These are phyloP conservation scores for Miscanthus lutarioriparius DNA, from an alignment of 176 grass and related monocot species.

Conservation along the genomic window DNA sequence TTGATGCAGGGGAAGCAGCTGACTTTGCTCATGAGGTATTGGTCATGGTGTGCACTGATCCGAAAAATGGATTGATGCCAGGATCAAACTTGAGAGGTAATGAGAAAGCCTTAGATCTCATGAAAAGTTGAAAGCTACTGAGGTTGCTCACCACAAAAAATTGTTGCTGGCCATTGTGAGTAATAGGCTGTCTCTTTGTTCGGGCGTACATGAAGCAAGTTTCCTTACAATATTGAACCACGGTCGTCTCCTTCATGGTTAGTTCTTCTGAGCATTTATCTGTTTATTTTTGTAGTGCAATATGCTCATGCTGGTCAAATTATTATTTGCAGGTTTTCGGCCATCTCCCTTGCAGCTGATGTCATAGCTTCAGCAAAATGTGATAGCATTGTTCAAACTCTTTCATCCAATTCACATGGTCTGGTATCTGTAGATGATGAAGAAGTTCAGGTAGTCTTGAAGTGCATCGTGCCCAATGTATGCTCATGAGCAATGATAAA, in stretches of 20 bases:
- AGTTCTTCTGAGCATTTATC: slow-evolving; percentile 31
- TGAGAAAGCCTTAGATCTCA: slow-evolving; percentile 74
- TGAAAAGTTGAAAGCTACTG: slow-evolving; percentile 86
- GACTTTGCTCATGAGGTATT: slow-evolving; percentile 79
- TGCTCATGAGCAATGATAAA: slow-evolving; percentile 74
- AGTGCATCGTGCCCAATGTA: slow-evolving; percentile 64
- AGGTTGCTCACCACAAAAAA: slow-evolving; percentile 62
- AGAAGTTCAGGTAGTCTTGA: slow-evolving; percentile 63
- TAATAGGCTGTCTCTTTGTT: slow-evolving; percentile 69
- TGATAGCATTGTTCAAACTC: slow-evolving; percentile 41
- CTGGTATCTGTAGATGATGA: slow-evolving; percentile 54
- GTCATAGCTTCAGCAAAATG: slow-evolving; percentile 65
- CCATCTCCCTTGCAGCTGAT: slow-evolving; percentile 79
- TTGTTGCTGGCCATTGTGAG: slow-evolving; percentile 70
- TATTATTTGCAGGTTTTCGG: slow-evolving; percentile 64
- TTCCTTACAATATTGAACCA: slow-evolving; percentile 81
- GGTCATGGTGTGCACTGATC: slow-evolving; percentile 83
- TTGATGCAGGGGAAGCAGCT: slow-evolving; percentile 50
- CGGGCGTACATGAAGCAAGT: slow-evolving; percentile 77
- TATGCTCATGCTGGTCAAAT: slow-evolving; percentile 34
- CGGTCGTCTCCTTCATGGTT: slow-evolving; percentile 63
- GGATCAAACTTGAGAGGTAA: slow-evolving; percentile 72
- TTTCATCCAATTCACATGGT: slow-evolving; percentile 50
- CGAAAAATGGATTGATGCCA: slow-evolving; percentile 89
- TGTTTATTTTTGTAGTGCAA: slow-evolving; percentile 23